Percentiles rank a stretch among this genome's conserved stretches.
phyloP scores from a whole-genome alignment of 139 green algal genomes.

The Chlamydomonas sphaeroides region DNA sequence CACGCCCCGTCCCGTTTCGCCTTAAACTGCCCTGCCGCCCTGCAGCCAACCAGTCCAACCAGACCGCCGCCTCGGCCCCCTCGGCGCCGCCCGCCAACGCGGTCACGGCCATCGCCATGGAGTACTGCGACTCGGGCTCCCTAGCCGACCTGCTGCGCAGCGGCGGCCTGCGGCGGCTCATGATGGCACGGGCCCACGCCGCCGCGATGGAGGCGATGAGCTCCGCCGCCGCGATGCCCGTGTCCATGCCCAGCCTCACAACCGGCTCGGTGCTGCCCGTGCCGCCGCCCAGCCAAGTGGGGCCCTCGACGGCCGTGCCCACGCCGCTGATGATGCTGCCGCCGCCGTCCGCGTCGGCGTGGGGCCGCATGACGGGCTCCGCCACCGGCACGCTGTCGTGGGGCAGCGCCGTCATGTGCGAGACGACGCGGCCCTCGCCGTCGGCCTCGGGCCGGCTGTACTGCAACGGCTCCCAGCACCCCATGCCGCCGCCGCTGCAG shows the following conservation, averaged over 20 bases:
- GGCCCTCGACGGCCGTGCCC: background rate
- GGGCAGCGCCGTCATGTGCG: background rate
- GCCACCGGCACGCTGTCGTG: slow-evolving; percentile 1
- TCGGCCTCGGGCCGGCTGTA: background rate
- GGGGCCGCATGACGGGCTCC: background rate
- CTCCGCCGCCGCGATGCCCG: background rate
- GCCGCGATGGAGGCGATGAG: background rate
- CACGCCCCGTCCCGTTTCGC: too few species aligned
- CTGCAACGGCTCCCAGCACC: background rate
- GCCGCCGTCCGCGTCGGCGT: background rate
- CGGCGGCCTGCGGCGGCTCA: background rate
- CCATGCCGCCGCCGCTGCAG: too few species aligned
- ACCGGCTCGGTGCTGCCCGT: too few species aligned
- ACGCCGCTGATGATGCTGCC: background rate
- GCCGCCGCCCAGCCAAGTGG: too few species aligned
- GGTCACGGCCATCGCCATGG: background rate
- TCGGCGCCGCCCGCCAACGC: background rate
- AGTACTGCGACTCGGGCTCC: background rate
- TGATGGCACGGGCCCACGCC: background rate
- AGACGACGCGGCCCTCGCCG: background rate
- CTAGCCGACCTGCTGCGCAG: background rate
- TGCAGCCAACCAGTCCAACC: background rate
- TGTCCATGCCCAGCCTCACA: too few species aligned
- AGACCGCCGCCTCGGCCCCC: too few species aligned
- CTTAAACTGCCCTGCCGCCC: too few species aligned